Percentiles rank a stretch among this genome's conserved stretches.
Evolutionary conservation across 1,284 basidiomycete genomes (phyloP).

Genomic region (Pyrrhoderma lamaoense): DNA sequence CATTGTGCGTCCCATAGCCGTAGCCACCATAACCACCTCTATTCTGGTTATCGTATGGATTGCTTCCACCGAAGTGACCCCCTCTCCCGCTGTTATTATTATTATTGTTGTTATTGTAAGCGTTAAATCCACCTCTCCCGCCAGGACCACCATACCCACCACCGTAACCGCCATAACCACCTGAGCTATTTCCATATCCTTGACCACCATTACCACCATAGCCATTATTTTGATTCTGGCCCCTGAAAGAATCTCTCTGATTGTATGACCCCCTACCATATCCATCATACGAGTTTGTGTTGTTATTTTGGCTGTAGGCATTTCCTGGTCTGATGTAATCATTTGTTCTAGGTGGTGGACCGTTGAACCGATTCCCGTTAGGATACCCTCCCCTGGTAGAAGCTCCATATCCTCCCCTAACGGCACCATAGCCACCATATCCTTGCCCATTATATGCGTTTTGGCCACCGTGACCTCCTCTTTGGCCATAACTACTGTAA

Average conservation of each 20-base stretch:
- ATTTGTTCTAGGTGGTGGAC: conserved; percentile 8
- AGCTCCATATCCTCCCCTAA: conserved; percentile 5
- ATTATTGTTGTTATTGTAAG: not conserved
- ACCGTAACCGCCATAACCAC: conserved; percentile 15
- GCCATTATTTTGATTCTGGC: not conserved
- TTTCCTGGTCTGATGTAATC: conserved; percentile 3
- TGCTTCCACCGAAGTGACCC: too few species aligned
- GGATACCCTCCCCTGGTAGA: conserved; percentile 7
- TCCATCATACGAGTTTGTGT: conserved; percentile 20
- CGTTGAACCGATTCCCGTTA: conserved; percentile 7
- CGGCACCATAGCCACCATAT: conserved; percentile 19
- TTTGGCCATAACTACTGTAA: conserved; percentile 20
- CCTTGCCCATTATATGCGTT: conserved; percentile 2
- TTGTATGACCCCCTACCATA: conserved; percentile 20
- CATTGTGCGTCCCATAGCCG: too few species aligned
- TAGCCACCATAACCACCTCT: too few species aligned
- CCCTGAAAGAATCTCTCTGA: not conserved
- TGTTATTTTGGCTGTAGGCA: conserved; percentile 19
- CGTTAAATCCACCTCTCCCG: conserved; percentile 15
- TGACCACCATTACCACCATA: conserved; percentile 18
- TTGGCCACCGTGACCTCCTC: conserved; percentile 16
- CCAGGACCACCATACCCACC: conserved; percentile 14
- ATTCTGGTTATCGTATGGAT: too few species aligned
- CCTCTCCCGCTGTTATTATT: too few species aligned
- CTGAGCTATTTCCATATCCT: conserved; percentile 17